Evolutionary conservation across 345 rosid genomes (phyloP), one percentile per base, ranked within the genome.

Genomic region (Schrenkiella parvula): DNA sequence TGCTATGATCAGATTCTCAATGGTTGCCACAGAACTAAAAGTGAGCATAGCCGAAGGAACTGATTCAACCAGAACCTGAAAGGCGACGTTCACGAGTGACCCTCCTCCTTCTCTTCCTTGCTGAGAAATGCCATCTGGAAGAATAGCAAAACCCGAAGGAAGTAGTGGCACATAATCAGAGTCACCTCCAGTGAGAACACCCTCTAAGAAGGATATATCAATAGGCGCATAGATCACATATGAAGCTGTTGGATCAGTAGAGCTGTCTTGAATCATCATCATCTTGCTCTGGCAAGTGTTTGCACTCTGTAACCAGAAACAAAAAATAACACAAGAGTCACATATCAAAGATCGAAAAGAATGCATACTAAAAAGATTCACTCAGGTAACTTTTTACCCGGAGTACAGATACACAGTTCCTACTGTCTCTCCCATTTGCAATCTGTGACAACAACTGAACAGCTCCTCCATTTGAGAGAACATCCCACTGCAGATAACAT

Each of bases 381-480:
- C 42, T 38, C n/a, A 23, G 34, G n/a, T 82, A 71, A 25, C n/a
- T 76, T 88, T 80, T 83, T 44, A 95, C 99, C 51, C 84, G 82
- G 32, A 90, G 90, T 14, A 95, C 76, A 31, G 96, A 80, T 8
- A 88, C 98, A 57, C 89, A 83, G 74, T 92, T 92, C 80, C 96
- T 92, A 4, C 82, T 82, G 31, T 92, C 96, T 53, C 87, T 78
- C 18, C 97, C 99, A 79, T 86, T 95, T 6, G 89, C 85, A 43
- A 95, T 87, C 48, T 90, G 88, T n/a, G 91, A 78, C 82, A 95
- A 81, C 84, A 88, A 95, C 58, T 87, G 85, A 23, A 87, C 87
- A 44, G 51, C 66, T 43, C 90, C 95, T 14, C 87, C 88, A 62
- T 64, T 82, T 9, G 91, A 84, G 37, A 92, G 84, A 76, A 92